Evolutionary conservation across 1,139 yeast species (phyloP).

Genomic region (Williopsis jadinii): DNA sequence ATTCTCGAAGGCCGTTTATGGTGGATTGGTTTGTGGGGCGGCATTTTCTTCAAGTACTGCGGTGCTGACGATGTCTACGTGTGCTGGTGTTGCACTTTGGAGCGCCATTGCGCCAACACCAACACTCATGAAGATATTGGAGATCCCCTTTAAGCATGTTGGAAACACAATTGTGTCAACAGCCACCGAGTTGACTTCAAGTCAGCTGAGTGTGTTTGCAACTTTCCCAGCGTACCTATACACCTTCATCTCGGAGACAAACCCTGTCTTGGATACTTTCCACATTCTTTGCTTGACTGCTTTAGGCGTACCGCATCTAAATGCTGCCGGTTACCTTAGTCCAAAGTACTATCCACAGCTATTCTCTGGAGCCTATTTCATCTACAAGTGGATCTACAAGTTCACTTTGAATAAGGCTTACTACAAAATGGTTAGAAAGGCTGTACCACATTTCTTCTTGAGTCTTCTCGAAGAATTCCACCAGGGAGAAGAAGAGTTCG

Average conservation of each 20-base stretch:
- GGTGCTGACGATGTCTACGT: slow-evolving; percentile 15
- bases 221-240: slow-evolving; percentile 24
- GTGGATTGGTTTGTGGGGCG: too few species aligned
- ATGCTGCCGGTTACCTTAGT: slow-evolving; percentile 1
- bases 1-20: too few species aligned
- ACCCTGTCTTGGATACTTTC: neutral
- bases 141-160: slow-evolving; percentile 26
- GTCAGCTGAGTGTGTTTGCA: slow-evolving; percentile 19
- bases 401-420: slow-evolving; percentile 39
- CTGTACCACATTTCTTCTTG: neutral
- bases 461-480: neutral
- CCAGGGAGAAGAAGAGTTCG: slow-evolving; percentile 23
- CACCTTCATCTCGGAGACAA: neutral
- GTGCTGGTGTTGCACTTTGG: slow-evolving; percentile 27
- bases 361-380: slow-evolving; percentile 3
- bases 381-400: slow-evolving; percentile 27
- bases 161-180: slow-evolving; percentile 4
- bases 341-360: slow-evolving; percentile 14
- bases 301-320: too few species aligned
- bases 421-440: slow-evolving; percentile 25
- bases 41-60: neutral
- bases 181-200: slow-evolving; percentile 25
- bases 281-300: neutral
- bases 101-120: slow-evolving; percentile 24
- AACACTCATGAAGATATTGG: slow-evolving; percentile 27